Evolutionary conservation across 495 filamentous ascomycete species (phyloP).

Genomic region (Chaetomidium leptoderma): DNA sequence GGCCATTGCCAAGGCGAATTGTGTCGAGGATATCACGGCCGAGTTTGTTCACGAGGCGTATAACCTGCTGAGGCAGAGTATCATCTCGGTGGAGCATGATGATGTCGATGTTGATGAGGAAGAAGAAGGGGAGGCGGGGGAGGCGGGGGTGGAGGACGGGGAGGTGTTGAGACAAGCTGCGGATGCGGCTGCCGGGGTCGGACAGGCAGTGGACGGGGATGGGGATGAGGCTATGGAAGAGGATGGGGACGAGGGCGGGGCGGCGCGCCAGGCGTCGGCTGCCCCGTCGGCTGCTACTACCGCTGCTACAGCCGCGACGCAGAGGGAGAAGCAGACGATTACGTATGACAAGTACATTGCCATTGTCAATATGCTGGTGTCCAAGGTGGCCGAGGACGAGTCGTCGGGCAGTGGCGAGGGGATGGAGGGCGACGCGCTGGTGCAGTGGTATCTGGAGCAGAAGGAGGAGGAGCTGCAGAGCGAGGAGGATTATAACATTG

Average conservation of each 20-base stretch:
- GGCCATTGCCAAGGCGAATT: conserved; percentile 95
- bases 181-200: conserved; percentile 31
- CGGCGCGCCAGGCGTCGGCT: conserved; percentile 29
- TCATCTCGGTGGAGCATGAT: conserved; percentile 97
- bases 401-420: conserved; percentile 76
- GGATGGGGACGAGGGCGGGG: conserved; percentile 34
- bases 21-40: conserved; percentile 82
- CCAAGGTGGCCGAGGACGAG: conserved; percentile 66
- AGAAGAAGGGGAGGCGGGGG: conserved; percentile 48
- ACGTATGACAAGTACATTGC: conserved; percentile 92
- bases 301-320: conserved; percentile 12
- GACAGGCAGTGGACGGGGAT: conserved; percentile 49
- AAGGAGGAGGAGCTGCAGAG: conserved; percentile 76
- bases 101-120: conserved; percentile 95
- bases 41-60: conserved; percentile 88
- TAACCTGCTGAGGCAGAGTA: conserved; percentile 82
- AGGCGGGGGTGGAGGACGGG: conserved; percentile 28
- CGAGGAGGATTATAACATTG: conserved; percentile 72
- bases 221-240: conserved; percentile 70
- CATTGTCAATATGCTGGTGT: conserved; percentile 81
- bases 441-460: conserved; percentile 92
- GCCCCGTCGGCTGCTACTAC: conserved; percentile 22
- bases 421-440: conserved; percentile 78
- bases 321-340: conserved; percentile 73
- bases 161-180: conserved; percentile 37